Base-by-base conservation (phyloP, 441 rosid genomes). In the Flueggea neowawraea region DNA sequence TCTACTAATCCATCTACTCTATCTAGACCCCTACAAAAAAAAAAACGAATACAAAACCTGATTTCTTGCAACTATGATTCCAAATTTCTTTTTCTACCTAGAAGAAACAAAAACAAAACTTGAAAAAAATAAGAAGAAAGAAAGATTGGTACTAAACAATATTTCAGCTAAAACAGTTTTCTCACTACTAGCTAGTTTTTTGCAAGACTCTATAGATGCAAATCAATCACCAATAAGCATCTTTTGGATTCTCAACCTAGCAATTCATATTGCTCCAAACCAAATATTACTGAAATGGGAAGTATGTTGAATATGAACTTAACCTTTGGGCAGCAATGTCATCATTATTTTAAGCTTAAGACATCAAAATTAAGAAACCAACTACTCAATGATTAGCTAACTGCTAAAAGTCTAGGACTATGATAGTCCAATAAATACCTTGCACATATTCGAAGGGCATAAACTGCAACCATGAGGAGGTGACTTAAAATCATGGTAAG, bases 371-470 rank as follows among this genome's bases (percentile, higher is more conserved):
- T 11, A 43, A 11, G 10, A 11, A 43, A 3, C 45, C 45, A 43
- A 43, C n/a, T 6, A 43, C 45, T 43, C 45, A 6, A 43, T 43
- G 28, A 22, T 22, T 22, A 22, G 28, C 28, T 22, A 22, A 22
- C 2, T 22, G 28, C 28, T 22, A 22, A 2, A 22, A 22, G 28
- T 22, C 28, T 43, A 43, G n/a, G 22, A 36, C 16, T 36, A 12
- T 11, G 43, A 62, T 16, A 53, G 10, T 22, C 28, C 28, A 22
- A 14, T 6, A 9, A 33, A 12, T 75, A 88, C 98, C 96, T 92
- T 90, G 82, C 98, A 92, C 70, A 92, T 71, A 68, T 90, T 78
- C 44, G 84, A 9, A 58, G 96, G 94, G 67, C 96, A 92, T 9
- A 82, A 55, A 52, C 62, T 69, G 70, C 96, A 92, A 50, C 75